Evolutionary conservation across 495 filamentous ascomycete species (phyloP), one percentile per base, ranked within the genome.

Genomic region (Daldinia vernicosa): DNA sequence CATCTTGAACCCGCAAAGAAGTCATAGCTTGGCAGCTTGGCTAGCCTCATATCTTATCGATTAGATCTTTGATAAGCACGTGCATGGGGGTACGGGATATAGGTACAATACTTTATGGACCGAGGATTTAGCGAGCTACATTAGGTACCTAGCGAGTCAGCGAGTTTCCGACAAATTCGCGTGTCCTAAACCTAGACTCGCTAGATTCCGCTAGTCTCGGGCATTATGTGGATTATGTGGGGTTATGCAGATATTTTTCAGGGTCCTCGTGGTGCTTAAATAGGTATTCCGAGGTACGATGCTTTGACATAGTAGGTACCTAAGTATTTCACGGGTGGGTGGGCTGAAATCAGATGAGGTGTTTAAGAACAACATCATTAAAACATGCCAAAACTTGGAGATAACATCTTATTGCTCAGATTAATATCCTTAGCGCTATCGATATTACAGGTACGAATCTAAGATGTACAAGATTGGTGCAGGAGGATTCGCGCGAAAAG

Each of bases 161-260:
- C 50, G 64, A 37, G 45, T 37, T 63, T 53, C 70, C 70, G 66
- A 62, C 22, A 63, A 69, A 73, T 72, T 72, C 53, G 35, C 69
- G 69, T 72, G 22, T 15, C n/a, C 39, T 17, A 45, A 62, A 55
- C 53, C 64, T 59, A 62, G 26, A 27, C 4, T 40, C 26, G 32
- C 33, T 64, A 70, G 45, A 39, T 50, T 61, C 67, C 56, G 50
- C 47, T 72, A 67, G 57, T 47, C 22, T 67, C 59, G 64, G 69
- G 50, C 54, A 40, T 57, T 68, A 60, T 68, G 56, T 65, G 65
- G 64, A 50, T 60, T 68, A 60, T 68, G 56, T 65, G 65, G 64
- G 28, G 24, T 22, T 47, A 28, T 35, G 17, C 22, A 66, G 22
- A 27, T 19, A 58, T 56, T 56, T 65, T 62, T 37, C 30, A 56